Evolutionary conservation across 73 alveolate genomes (phyloP).

Genomic region (Durusdinium trenchii): DNA sequence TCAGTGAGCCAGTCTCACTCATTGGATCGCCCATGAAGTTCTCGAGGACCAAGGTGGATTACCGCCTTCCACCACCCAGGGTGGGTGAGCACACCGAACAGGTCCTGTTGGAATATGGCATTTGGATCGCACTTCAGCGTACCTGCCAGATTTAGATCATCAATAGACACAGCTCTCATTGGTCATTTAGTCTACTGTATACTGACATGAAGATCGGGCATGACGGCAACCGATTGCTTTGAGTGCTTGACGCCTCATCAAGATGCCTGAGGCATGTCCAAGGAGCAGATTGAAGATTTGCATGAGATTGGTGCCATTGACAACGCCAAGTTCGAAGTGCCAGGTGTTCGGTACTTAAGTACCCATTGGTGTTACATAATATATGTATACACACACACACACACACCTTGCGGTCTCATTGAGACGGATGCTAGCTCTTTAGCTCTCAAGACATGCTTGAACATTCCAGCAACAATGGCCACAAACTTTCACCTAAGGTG

Average conservation of each 20-base stretch:
- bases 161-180: no score
- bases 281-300: slow-evolving; percentile 70
- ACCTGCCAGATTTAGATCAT: no score
- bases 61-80: slow-evolving; percentile 82
- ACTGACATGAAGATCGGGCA: background rate
- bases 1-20: slow-evolving; percentile 74
- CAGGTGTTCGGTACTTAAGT: slow-evolving; percentile 13
- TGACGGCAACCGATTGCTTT: background rate
- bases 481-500: background rate
- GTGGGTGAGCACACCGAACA: slow-evolving; percentile 95
- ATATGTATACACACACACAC: background rate
- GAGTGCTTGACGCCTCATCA: background rate
- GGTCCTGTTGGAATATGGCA: slow-evolving; percentile 71
- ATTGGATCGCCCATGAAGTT: slow-evolving; percentile 96
- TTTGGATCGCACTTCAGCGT: no score
- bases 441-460: no score
- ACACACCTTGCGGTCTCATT: no score
- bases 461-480: background rate
- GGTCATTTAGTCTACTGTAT: no score
- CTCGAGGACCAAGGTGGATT: slow-evolving; percentile 94
- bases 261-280: slow-evolving; percentile 45
- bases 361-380: background rate
- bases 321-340: slow-evolving; percentile 91
- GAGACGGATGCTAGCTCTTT: no score
- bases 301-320: slow-evolving; percentile 93